These are phyloP conservation scores for Ceratocystis diversiconidia DNA, from an alignment of 2,329 filamentous ascomycete genomes.

Conservation along the genomic window DNA sequence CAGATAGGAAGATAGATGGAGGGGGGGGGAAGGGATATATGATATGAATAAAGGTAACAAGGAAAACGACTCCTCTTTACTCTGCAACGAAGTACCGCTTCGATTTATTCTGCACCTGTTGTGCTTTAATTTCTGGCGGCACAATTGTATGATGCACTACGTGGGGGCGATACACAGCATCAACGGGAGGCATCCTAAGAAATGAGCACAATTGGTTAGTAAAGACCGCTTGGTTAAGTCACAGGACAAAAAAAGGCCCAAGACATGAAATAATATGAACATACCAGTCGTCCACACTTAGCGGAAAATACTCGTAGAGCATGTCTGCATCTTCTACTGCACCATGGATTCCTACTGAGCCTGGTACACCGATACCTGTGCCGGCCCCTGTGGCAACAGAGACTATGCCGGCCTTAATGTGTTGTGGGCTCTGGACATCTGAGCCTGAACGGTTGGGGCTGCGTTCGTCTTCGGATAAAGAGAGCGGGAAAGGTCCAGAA, in stretches of 20 bases:
- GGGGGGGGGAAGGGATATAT: not conserved
- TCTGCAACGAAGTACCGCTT: slow-evolving; percentile 63
- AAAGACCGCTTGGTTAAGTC: not conserved
- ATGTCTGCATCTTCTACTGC: slow-evolving; percentile 65
- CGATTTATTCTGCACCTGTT: slow-evolving; percentile 48
- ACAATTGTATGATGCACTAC: slow-evolving; percentile 79
- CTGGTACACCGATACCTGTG: not conserved
- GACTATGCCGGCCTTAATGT: slow-evolving; percentile 26
- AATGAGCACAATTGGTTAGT: slow-evolving; percentile 18
- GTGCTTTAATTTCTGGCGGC: slow-evolving; percentile 54
- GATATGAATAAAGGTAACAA: slow-evolving; percentile 17
- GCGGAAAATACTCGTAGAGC: slow-evolving; percentile 87
- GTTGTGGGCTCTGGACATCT: slow-evolving; percentile 38
- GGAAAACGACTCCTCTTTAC: slow-evolving; percentile 23
- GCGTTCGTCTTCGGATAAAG: slow-evolving; percentile 46
- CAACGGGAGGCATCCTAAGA: slow-evolving; percentile 64
- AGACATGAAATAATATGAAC: slow-evolving; percentile 17
- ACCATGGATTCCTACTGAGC: slow-evolving; percentile 36
- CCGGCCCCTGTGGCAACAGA: slow-evolving; percentile 18
- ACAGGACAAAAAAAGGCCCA: not conserved
- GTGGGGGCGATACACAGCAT: slow-evolving; percentile 80
- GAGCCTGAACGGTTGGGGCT: slow-evolving; percentile 39
- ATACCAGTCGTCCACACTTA: slow-evolving; percentile 77
- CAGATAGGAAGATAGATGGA: not conserved
- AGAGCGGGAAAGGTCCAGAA: slow-evolving; percentile 34